These are phyloP conservation scores for Epichloe amarillans DNA, from an alignment of 2,329 filamentous ascomycete species.

Conservation along the genomic window DNA sequence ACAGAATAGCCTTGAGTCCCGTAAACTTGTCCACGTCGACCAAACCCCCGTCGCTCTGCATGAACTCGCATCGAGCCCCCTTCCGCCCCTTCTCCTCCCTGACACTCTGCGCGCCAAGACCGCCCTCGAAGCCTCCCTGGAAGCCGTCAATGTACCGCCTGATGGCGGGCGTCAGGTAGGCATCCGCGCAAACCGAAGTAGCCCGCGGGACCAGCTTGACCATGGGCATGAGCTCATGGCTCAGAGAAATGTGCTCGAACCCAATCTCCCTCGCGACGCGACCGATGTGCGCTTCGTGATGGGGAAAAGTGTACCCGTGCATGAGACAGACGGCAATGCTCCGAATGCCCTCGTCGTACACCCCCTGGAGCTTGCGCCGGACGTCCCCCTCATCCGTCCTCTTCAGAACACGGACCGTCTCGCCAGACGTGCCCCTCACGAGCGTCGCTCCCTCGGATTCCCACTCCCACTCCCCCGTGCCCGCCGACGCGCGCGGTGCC, in stretches of 20 bases:
- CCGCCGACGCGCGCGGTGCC: conserved; percentile 32
- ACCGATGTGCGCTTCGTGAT: conserved; percentile 34
- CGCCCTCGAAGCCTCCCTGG: conserved; percentile 22
- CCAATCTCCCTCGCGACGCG: conserved; percentile 25
- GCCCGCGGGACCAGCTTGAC: conserved; percentile 31
- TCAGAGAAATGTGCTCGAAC: conserved; percentile 28
- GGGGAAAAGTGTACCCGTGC: conserved; percentile 53
- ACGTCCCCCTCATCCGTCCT: conserved; percentile 43
- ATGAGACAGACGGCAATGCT: conserved; percentile 48
- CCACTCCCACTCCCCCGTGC: conserved; percentile 23
- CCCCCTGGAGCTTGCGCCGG: conserved; percentile 39
- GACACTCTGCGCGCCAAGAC: conserved; percentile 43
- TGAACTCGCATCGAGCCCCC: conserved; percentile 56
- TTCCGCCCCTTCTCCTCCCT: conserved; percentile 36
- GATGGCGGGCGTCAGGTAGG: conserved; percentile 29
- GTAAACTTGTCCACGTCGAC: conserved; percentile 49
- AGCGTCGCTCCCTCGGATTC: conserved; percentile 41
- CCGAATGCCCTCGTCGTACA: conserved; percentile 47
- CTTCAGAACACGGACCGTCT: conserved; percentile 53
- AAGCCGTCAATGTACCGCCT: conserved; percentile 22
- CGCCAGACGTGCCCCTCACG: conserved; percentile 52
- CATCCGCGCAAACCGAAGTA: conserved; percentile 29
- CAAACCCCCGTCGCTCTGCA: conserved; percentile 48
- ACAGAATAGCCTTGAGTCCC: conserved; percentile 56
- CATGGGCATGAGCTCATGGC: conserved; percentile 27